These are phyloP conservation scores for Thraustochytrium striatum DNA, from an alignment of 352 stramenopile species.

Conservation along the genomic window DNA sequence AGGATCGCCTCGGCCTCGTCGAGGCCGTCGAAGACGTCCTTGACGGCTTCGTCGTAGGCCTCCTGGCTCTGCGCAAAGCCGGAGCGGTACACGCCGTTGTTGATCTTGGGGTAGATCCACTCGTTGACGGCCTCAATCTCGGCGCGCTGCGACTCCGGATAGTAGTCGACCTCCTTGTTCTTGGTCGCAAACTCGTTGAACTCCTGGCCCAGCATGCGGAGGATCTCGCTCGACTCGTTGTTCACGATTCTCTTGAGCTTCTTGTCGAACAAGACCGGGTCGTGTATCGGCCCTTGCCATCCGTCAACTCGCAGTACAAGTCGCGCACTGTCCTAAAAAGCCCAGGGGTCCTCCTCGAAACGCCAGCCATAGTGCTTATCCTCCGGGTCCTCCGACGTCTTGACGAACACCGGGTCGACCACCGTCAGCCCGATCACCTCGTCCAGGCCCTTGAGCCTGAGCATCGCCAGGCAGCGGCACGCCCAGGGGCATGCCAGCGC, in stretches of 20 bases:
- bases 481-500: constrained; percentile 87
- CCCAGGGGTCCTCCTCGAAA: constrained; percentile 69
- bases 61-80: constrained; percentile 61
- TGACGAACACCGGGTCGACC: constrained; percentile 70
- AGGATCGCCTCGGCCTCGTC: constrained; percentile 75
- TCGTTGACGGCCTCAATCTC: constrained; percentile 76
- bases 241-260: constrained; percentile 86
- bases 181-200: constrained; percentile 74
- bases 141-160: constrained; percentile 68
- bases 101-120: constrained; percentile 83
- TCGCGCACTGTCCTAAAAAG: constrained; percentile 69
- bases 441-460: constrained; percentile 88
- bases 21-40: constrained; percentile 71
- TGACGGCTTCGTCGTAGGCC: constrained; percentile 74
- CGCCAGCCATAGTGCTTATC: constrained; percentile 76
- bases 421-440: constrained; percentile 85
- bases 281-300: constrained; percentile 57
- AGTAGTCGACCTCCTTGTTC: constrained; percentile 73
- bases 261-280: constrained; percentile 87
- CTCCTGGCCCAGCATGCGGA: constrained; percentile 85
- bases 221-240: constrained; percentile 91
- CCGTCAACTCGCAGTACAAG: constrained; percentile 70
- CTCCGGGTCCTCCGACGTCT: constrained; percentile 64
- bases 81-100: constrained; percentile 79
- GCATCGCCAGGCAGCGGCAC: constrained; percentile 68